These are phyloP conservation scores for Gossypium gossypioides DNA, from an alignment of 441 rosid genomes.

Conservation along the genomic window DNA sequence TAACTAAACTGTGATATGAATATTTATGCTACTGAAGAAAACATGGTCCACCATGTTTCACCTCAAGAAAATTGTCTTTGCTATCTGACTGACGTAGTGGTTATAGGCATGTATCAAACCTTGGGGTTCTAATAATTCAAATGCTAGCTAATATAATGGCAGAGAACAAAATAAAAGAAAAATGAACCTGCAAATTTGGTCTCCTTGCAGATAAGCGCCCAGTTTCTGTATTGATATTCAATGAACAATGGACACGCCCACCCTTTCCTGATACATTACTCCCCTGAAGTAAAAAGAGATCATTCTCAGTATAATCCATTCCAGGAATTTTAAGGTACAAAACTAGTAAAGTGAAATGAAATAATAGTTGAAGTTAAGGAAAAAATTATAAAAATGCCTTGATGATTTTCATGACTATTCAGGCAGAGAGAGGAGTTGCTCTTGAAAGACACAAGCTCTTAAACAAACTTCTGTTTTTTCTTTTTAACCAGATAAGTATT, in stretches of 20 bases:
- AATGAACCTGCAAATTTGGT: conserved; percentile 80
- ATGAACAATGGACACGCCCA: conserved; percentile 88
- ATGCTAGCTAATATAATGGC: conserved; percentile 3
- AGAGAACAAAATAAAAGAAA: background rate
- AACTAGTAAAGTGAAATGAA: background rate
- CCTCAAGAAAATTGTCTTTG: background rate
- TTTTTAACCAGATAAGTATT: background rate
- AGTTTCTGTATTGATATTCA: conserved; percentile 94
- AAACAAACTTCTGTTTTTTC: background rate
- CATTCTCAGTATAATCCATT: conserved; percentile 4
- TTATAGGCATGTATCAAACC: background rate
- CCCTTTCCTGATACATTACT: conserved; percentile 63
- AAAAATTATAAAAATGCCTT: background rate
- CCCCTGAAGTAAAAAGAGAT: conserved; percentile 39
- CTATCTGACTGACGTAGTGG: background rate
- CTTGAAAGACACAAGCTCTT: background rate
- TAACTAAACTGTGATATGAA: background rate
- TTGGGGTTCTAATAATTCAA: background rate
- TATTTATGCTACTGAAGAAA: background rate
- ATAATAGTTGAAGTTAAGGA: background rate
- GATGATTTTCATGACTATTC: background rate
- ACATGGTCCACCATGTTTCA: background rate
- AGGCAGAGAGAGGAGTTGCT: background rate
- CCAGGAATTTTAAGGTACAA: background rate
- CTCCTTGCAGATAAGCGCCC: conserved; percentile 95